Base-by-base conservation (phyloP, 2,329 filamentous ascomycete genomes). In the Ophiocordyceps polyrhachis-furcata region DNA sequence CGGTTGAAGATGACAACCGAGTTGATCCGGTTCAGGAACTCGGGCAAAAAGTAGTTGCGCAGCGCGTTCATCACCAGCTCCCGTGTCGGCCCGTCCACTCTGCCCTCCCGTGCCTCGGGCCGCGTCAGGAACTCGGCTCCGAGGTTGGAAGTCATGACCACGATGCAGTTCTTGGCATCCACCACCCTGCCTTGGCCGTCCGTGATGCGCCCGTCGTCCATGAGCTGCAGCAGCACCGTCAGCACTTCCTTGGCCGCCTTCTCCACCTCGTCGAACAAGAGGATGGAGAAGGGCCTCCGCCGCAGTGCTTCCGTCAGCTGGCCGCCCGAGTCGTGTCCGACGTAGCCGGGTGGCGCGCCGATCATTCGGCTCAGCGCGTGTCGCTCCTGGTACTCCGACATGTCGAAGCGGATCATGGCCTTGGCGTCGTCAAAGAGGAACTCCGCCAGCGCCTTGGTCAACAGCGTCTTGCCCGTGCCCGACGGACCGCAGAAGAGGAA, bases 401-500 rank as follows among this genome's bases (percentile, higher is more conserved):
- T 98, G 61, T 98, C 91, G 67, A 98, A 93, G 37, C 91, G 83
- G 55, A 98, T 94, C 91, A 98, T 96, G 31, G 89, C 71, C 68
- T 95, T 95, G 23, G 89, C 68, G 54, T 98, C 91, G 59, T 98
- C 91, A 67, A 98, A 98, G 25, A 98, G 71, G 69, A 98, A 98
- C 62, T 98, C 91, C 43, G 91, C 91, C 48, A 98, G 73, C 15
- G 89, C 91, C 65, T 98, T 98, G 51, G 89, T 96, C 47, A 98
- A 78, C 19, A 98, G 70, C 17, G 91, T 98, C 68, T 98, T 98
- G 70, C 91, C 91, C 13, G 91, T 98, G 69, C 91, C 91, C 0
- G 89, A 96, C 14, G 91, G 91, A 69, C 91, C 91, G 57, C 91
- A 96, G 76, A 98, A 98, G 47, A 98, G 74, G 79, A 98, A 98